These are phyloP conservation scores for Pouteria campechiana DNA, from an alignment of 179 eudicot genomes.

Conservation along the genomic window DNA sequence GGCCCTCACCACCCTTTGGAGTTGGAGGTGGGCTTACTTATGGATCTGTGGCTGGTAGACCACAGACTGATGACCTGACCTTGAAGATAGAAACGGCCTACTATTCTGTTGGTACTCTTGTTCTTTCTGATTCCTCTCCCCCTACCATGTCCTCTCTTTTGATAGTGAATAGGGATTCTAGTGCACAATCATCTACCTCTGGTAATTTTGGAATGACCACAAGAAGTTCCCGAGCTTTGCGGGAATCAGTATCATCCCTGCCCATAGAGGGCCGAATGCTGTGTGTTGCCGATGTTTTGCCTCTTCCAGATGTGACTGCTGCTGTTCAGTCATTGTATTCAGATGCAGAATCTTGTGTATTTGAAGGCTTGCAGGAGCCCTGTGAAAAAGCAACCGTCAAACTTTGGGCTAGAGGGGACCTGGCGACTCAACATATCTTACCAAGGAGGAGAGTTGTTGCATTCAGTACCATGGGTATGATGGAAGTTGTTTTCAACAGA, in stretches of 20 bases:
- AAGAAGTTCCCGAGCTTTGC: slow-evolving; percentile 76
- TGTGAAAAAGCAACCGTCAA: slow-evolving; percentile 60
- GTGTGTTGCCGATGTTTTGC: slow-evolving; percentile 78
- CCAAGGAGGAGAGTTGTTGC: slow-evolving; percentile 84
- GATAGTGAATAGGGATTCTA: slow-evolving; percentile 70
- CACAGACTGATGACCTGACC: slow-evolving; percentile 80
- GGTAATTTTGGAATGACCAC: slow-evolving; percentile 46
- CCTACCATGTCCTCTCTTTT: slow-evolving; percentile 80
- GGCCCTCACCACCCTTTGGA: slow-evolving; percentile 95
- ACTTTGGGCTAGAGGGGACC: slow-evolving; percentile 95
- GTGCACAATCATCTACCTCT: slow-evolving; percentile 56
- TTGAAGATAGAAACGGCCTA: slow-evolving; percentile 81
- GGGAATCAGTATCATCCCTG: slow-evolving; percentile 83
- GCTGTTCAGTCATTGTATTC: slow-evolving; percentile 82
- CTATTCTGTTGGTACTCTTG: slow-evolving; percentile 81
- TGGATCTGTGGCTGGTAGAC: slow-evolving; percentile 70
- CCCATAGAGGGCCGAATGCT: slow-evolving; percentile 98
- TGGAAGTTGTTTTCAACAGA: slow-evolving; percentile 91
- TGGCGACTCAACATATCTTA: slow-evolving; percentile 83
- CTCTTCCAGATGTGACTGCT: slow-evolving; percentile 64
- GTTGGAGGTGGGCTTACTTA: slow-evolving; percentile 70
- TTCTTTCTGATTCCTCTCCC: slow-evolving; percentile 94
- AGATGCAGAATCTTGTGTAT: slow-evolving; percentile 52
- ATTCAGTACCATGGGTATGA: slow-evolving; percentile 99
- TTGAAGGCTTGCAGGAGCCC: slow-evolving; percentile 46